Evolutionary conservation across 495 filamentous ascomycete species (phyloP).

Genomic region (Talaromyces adpressus): DNA sequence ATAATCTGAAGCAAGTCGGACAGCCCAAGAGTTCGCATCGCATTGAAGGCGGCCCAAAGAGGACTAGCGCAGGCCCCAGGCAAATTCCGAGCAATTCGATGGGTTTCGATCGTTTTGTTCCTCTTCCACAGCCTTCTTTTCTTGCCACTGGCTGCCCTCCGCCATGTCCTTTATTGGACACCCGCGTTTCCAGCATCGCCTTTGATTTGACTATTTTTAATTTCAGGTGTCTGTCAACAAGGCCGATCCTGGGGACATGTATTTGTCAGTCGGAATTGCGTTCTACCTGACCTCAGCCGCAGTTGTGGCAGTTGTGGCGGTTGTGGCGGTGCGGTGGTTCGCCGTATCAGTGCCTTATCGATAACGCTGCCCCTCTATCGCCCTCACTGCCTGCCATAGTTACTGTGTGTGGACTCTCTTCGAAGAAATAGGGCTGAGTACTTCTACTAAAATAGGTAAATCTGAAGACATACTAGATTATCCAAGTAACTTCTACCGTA

Average conservation of each 20-base stretch:
- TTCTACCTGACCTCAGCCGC: neutral
- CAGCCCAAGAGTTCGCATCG: neutral
- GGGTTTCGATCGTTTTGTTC: conserved; percentile 11
- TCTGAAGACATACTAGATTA: neutral
- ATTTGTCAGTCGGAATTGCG: neutral
- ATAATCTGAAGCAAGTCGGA: neutral
- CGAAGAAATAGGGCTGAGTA: neutral
- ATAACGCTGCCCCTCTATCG: conserved; percentile 2
- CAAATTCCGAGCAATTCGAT: conserved; percentile 10
- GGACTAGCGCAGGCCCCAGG: conserved; percentile 3
- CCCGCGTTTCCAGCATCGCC: neutral
- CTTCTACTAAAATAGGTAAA: neutral
- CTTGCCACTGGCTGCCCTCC: neutral
- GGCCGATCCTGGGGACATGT: neutral
- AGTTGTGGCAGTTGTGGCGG: neutral
- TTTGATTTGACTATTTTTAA: neutral
- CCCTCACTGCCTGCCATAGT: neutral
- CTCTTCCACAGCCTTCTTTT: conserved; percentile 12
- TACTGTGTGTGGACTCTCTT: too few relatives aligned
- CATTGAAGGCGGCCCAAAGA: conserved; percentile 1
- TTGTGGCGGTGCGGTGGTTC: neutral
- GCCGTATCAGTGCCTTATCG: conserved; percentile 3
- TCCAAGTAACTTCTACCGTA: neutral
- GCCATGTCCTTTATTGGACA: neutral
- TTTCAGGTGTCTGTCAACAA: neutral